These are phyloP conservation scores for Podila clonocystis DNA, from an alignment of 192 early-diverging fungal genomes.

Conservation along the genomic window DNA sequence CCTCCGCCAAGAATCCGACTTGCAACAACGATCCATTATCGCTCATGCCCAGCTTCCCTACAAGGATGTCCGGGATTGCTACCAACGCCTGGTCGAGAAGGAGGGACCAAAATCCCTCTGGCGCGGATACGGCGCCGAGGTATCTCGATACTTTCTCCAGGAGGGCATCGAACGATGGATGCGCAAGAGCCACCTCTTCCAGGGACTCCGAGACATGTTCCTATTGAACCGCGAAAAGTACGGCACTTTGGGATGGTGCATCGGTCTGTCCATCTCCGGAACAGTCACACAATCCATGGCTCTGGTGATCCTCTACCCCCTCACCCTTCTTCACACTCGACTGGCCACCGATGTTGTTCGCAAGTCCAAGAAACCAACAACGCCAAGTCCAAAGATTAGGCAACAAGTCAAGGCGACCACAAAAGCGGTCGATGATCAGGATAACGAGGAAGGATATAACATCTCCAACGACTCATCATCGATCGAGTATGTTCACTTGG, in stretches of 20 bases:
- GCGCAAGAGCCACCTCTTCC: neutral
- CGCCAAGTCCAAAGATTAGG: neutral
- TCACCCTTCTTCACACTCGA: slow-evolving; percentile 15
- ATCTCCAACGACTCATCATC: neutral
- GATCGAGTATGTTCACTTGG: neutral
- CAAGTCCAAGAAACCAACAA: neutral
- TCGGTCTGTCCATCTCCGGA: slow-evolving; percentile 8
- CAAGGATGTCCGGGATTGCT: slow-evolving; percentile 22
- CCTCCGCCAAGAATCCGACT: slow-evolving; percentile 37
- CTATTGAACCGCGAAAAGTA: neutral
- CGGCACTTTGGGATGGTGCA: neutral
- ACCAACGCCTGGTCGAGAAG: slow-evolving; percentile 22
- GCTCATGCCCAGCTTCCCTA: slow-evolving; percentile 37
- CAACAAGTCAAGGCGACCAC: neutral
- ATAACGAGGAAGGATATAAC: neutral
- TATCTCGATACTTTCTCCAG: neutral
- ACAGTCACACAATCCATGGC: slow-evolving; percentile 5
- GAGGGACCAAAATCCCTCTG: slow-evolving; percentile 31
- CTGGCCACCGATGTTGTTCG: slow-evolving; percentile 35
- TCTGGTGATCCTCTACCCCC: slow-evolving; percentile 14
- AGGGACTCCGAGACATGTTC: neutral
- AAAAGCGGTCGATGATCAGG: neutral
- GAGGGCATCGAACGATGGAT: slow-evolving; percentile 6
- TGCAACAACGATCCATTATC: slow-evolving; percentile 34
- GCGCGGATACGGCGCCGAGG: slow-evolving; percentile 19